Evolutionary conservation across 768 basidiomycete species (phyloP), one percentile per base, ranked within the genome.

Genomic region (Termitomyces sp.): DNA sequence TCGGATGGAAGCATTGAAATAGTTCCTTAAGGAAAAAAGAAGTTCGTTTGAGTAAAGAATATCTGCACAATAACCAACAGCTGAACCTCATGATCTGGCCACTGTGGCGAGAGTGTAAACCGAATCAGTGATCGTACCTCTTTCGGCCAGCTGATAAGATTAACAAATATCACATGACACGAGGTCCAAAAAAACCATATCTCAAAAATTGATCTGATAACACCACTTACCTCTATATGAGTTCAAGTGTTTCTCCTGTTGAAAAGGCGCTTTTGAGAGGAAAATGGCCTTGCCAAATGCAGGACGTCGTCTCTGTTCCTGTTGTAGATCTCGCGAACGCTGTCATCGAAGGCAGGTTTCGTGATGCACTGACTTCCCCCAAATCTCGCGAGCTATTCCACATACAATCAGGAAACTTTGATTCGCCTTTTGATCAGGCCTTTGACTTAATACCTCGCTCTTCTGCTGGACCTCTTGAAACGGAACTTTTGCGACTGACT

Each of bases 181-280:
- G 21, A 35, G 38, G 1, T 45, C 46, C 37, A 43, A 57, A 58
- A 60, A 59, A 56, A 57, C 52, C n/a, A 21, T n/a, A n/a, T 41
- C 35, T 12, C 8, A 19, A 12, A 7, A 15, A 22, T 4, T 24
- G 30, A 19, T 45, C 32, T 41, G 49, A 53, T 56, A 45, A 54
- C 45, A 44, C 37, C 21, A 43, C 54, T 19, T 19, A 53, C 43
- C 40, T 21, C n/a, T 54, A 42, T n/a, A 68, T 68, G 66, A 60
- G 56, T 53, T 46, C 59, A 52, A 57, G 61, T 56, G 51, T 67
- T 64, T 47, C 59, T 35, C 49, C 65, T 44, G 64, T 87, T 55
- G 81, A 90, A 68, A 81, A 74, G 60, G 75, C 78, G 37, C 71
- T 90, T 19, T 68, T 90, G n/a, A 67, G 66, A 41, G 85, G 84